Evolutionary conservation across 345 rosid species (phyloP), one percentile per base, ranked within the genome.

Genomic region (Brassica nigra): DNA sequence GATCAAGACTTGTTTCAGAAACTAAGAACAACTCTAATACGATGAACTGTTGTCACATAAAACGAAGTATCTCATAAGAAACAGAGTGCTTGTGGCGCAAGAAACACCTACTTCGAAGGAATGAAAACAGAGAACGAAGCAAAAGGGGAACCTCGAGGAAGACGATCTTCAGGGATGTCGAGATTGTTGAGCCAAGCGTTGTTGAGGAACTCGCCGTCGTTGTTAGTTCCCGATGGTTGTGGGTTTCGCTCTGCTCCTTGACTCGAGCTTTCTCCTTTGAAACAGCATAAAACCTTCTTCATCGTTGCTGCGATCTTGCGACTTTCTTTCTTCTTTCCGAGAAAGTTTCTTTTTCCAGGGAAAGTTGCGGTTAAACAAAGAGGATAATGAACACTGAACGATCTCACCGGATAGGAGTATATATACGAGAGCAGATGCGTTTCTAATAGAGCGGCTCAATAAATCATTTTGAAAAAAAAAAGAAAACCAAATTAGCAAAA

Each of bases 291-390:
- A 29, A 18, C 0, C 1, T 10, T 36, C 4, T 11, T 58, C 70
- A 68, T 79, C 55, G 63, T 11, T 11, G 31, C 69, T 11, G 31
- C 69, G 67, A 78, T 37, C 57, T 49, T 49, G 62, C 10, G 29
- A 57, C 34, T 66, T 71, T 66, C 77, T 78, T 72, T 55, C 66
- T 66, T 71, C 10, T 70, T 52, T 47, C 37, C 70, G 63, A 47
- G 64, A 70, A 76, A 70, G 16, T 6, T 52, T 23, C 27, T 23
- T 8, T 70, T 70, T 23, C 37, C 76, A 57, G 63, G 49, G 8
- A 30, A 69, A 71, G 18, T 4, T 55, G 61, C 64, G 66, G 68
- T 78, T 71, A 71, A 20, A 71, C 39, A 28, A 58, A 34, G 34
- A 47, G 4, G 57, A 59, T 42, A 8, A 44, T 29, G 34, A 42